Evolutionary conservation across 225 moss, liverwort and hornwort species (phyloP).

Genomic region (Sphagnum contortum): DNA sequence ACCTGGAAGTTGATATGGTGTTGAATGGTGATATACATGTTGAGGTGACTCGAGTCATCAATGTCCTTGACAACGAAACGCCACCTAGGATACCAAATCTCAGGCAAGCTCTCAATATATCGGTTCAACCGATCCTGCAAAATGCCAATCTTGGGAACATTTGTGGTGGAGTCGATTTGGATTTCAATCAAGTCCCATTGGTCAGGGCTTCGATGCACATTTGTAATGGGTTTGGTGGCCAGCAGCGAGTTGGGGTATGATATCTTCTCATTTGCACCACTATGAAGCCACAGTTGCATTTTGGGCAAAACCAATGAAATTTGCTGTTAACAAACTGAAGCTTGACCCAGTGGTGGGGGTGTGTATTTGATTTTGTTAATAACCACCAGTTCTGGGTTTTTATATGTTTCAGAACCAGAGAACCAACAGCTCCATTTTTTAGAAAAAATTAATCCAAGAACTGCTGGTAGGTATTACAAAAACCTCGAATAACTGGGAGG

Average conservation of each 20-base stretch:
- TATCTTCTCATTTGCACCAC: conserved; percentile 63
- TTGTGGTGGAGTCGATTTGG: conserved; percentile 59
- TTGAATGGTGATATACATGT: conserved; percentile 55
- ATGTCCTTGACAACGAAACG: conserved; percentile 74
- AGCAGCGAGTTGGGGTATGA: conserved; percentile 66
- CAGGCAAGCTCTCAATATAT: conserved; percentile 63
- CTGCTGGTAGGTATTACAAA: too few relatives aligned
- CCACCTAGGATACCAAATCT: conserved; percentile 77
- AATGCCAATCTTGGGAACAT: conserved; percentile 53
- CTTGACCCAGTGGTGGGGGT: too few relatives aligned
- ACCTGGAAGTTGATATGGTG: conserved; percentile 85
- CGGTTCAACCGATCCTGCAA: conserved; percentile 52
- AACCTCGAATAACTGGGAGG: too few relatives aligned
- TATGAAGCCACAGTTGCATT: not conserved
- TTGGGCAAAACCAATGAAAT: too few relatives aligned
- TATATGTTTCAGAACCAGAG: too few relatives aligned
- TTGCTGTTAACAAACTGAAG: too few relatives aligned
- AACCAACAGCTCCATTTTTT: too few relatives aligned
- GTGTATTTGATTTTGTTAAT: too few relatives aligned
- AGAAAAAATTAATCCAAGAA: too few relatives aligned
- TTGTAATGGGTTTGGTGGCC: conserved; percentile 69
- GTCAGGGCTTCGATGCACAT: conserved; percentile 76
- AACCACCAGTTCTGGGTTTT: too few relatives aligned
- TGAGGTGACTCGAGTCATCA: conserved; percentile 66
- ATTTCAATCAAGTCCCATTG: conserved; percentile 82